A percentile compares a stretch with the other conserved stretches of the same genome.
phyloP scores from a whole-genome alignment of 495 filamentous ascomycete genomes.

The Penicillium cinerascens region DNA sequence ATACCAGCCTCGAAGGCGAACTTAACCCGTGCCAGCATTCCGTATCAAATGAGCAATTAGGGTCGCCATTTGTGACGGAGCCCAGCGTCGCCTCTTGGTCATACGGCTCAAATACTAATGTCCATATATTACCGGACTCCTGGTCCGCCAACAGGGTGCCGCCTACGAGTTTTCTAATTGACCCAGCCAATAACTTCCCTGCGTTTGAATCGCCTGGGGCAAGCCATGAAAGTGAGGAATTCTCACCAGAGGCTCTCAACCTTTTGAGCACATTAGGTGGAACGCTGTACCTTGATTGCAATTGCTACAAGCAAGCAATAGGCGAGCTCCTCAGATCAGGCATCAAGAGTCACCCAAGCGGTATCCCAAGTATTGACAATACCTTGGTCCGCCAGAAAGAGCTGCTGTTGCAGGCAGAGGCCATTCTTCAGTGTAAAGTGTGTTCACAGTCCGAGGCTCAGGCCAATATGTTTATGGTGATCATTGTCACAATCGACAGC shows the following conservation, averaged over 20 bases:
- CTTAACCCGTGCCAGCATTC: background rate
- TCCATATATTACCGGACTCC: background rate
- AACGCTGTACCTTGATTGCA: background rate
- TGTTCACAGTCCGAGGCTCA: slow-evolving; percentile 26
- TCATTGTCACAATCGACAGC: slow-evolving; percentile 34
- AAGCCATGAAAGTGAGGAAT: slow-evolving; percentile 3
- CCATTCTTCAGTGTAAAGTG: slow-evolving; percentile 29
- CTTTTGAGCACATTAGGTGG: background rate
- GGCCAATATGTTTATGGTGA: slow-evolving; percentile 31
- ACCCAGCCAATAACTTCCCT: background rate
- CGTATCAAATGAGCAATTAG: background rate
- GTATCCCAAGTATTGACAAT: slow-evolving; percentile 26
- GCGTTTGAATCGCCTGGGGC: slow-evolving; percentile 4
- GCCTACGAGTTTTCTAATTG: background rate
- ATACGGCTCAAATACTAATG: background rate
- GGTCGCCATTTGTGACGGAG: background rate
- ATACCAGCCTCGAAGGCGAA: background rate
- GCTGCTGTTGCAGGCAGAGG: slow-evolving; percentile 27
- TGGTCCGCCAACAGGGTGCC: slow-evolving; percentile 1
- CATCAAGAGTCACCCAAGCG: background rate
- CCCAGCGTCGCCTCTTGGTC: background rate
- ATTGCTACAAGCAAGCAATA: slow-evolving; percentile 12
- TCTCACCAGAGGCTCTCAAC: slow-evolving; percentile 1
- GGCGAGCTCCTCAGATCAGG: slow-evolving; percentile 9
- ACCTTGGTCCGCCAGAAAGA: slow-evolving; percentile 29